Base-by-base conservation (phyloP, 805 yeast genomes). In the Sungouiella thailandica region DNA sequence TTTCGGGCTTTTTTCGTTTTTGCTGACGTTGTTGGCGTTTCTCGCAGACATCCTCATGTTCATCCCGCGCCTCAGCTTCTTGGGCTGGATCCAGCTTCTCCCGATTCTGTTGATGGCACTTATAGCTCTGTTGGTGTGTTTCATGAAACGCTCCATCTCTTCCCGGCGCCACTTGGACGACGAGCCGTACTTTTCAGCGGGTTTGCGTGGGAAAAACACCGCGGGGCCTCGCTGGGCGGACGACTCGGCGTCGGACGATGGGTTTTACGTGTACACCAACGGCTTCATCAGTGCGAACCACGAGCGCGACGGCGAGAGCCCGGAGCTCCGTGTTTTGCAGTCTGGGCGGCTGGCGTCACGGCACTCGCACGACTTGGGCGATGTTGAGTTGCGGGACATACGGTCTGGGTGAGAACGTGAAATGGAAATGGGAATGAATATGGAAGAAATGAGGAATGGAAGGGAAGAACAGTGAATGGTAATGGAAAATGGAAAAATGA, bases 51-150 rank as follows among this genome's bases (percentile, higher is more conserved):
- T 89, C 24, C 57, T 89, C 25, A 57, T 90, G 32, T 90, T 90
- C 49, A 71, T 80, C 2, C 84, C 89, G 2, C 77, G 78, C 50
- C 60, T 90, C 35, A 71, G 76, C 34, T 88, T 87, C 79, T 73
- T 81, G 28, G 96, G 96, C 17, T 90, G 97, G 97, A 62, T 83
- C 32, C 72, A 84, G 39, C 61, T 89, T 17, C 77, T 76, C 0
- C 74, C 90, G 1, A 75, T 93, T 0, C 72, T 82, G 2, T 55
- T 80, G 20, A 66, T 80, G 29, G 82, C 90, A 0, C 42, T 80
- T 2, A 68, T 76, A 18, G 78, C 86, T 1, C 71, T 87, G 2
- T 53, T 80, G 43, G 58, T 83, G 13, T 86, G 95, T 54, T 69
- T 84, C 34, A 70, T 82, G 65, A 76, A 89, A 50, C 65, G 96